Evolutionary conservation across 305 asterid genomes (phyloP).

Genomic region (Fraxinus baroniana): DNA sequence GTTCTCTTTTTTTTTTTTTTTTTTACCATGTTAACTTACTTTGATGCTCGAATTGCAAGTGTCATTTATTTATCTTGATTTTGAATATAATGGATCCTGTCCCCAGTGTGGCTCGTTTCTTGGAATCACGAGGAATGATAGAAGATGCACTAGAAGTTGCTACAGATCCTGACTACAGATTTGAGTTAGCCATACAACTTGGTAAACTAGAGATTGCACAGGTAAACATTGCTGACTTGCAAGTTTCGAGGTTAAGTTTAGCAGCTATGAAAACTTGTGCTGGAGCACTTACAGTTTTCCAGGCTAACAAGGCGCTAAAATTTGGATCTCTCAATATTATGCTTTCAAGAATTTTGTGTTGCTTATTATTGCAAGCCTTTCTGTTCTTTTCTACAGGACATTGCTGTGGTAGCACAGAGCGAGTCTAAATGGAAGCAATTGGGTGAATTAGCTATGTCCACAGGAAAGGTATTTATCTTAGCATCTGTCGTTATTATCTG

Average conservation of each 20-base stretch:
- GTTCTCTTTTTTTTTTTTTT: background rate
- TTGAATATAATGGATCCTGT: conserved; percentile 8
- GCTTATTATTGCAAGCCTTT: conserved; percentile 24
- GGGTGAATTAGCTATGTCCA: conserved; percentile 98
- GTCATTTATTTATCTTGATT: background rate
- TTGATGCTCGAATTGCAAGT: background rate
- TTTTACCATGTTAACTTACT: background rate
- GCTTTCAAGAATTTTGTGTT: background rate
- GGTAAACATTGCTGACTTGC: conserved; percentile 43
- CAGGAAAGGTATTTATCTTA: conserved; percentile 69
- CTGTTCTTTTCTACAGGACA: conserved; percentile 57
- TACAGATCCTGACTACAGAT: conserved; percentile 92
- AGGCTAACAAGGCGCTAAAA: background rate
- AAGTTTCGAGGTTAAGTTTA: conserved; percentile 4
- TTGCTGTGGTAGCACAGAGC: conserved; percentile 72
- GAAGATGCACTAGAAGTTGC: conserved; percentile 95
- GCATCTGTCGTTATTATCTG: background rate
- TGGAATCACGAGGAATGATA: conserved; percentile 96
- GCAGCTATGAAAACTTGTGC: background rate
- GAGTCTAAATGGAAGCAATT: conserved; percentile 97
- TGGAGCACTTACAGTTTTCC: background rate
- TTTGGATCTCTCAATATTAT: background rate
- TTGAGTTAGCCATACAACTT: conserved; percentile 90
- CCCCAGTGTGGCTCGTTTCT: conserved; percentile 75
- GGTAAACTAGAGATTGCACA: conserved; percentile 86